Percentiles rank a stretch among this genome's conserved stretches.
Conservation (phyloP, 192 early-diverging fungal species). For the Lunasporangiospora selenospora region DNA sequence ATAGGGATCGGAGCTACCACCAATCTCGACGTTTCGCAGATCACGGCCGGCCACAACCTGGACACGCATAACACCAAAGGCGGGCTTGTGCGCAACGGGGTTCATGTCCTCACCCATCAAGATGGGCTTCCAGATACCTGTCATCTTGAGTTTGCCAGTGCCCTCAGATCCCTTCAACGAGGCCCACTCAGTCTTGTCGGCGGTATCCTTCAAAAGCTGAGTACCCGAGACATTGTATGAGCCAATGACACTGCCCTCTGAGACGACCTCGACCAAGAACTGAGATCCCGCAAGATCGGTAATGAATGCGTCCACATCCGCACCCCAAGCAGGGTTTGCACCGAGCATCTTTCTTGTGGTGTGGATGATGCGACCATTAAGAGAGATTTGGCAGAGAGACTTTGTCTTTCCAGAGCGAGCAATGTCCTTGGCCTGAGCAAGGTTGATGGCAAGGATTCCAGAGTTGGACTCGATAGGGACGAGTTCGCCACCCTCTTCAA, state of each 20-base stretch:
- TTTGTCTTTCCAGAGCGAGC: conserved; percentile 34
- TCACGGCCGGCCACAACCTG: conserved; percentile 71
- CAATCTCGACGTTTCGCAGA: conserved; percentile 80
- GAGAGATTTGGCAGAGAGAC: conserved; percentile 57
- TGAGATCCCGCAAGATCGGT: conserved; percentile 63
- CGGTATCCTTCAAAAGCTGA: conserved; percentile 1
- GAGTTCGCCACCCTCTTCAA: conserved; percentile 1
- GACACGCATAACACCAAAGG: conserved; percentile 78
- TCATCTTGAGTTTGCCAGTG: conserved; percentile 30
- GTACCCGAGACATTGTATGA: not conserved
- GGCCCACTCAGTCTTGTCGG: conserved; percentile 45
- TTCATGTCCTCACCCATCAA: conserved; percentile 65
- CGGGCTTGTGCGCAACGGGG: conserved; percentile 50
- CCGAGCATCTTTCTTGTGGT: conserved; percentile 67
- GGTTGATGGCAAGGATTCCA: conserved; percentile 65
- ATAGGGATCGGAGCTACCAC: conserved; percentile 91
- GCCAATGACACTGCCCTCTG: conserved; percentile 42
- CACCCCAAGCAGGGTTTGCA: conserved; percentile 81
- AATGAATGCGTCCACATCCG: conserved; percentile 68
- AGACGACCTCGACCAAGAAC: conserved; percentile 63
- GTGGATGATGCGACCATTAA: conserved; percentile 51
- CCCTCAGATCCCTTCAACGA: conserved; percentile 21
- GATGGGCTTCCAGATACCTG: conserved; percentile 71
- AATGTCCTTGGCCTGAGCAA: conserved; percentile 67
- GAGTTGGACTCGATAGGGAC: conserved; percentile 42